Conservation (phyloP, 805 yeast species). For the Candida takata region DNA sequence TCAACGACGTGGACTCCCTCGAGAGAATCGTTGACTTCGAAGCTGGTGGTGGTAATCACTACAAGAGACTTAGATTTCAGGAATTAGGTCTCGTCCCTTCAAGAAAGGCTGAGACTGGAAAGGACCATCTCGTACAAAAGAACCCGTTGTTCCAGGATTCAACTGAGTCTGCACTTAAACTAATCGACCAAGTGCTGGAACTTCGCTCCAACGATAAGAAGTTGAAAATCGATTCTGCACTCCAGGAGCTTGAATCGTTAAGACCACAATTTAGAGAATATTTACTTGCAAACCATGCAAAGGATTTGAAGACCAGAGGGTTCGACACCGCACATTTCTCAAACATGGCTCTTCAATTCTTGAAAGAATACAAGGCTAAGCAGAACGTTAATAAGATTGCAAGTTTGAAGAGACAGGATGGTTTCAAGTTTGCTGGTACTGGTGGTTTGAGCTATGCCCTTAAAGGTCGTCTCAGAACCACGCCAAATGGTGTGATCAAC, state of each 20-base stretch:
- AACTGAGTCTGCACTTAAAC: slow-evolving; percentile 1
- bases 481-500: slow-evolving; percentile 61
- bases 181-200: slow-evolving; percentile 20
- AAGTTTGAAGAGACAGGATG: slow-evolving; percentile 6
- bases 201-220: slow-evolving; percentile 1
- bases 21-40: slow-evolving; percentile 69
- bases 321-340: slow-evolving; percentile 27
- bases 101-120: slow-evolving; percentile 6
- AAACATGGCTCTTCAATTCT: slow-evolving; percentile 22
- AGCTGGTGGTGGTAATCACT: slow-evolving; percentile 49
- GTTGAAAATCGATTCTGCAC: slow-evolving; percentile 5
- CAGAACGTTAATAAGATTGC: slow-evolving; percentile 4
- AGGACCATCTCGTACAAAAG: slow-evolving; percentile 9
- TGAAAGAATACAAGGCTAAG: slow-evolving; percentile 20
- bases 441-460: slow-evolving; percentile 71
- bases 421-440: slow-evolving; percentile 46
- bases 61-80: slow-evolving; percentile 59
- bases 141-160: slow-evolving; percentile 30
- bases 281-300: slow-evolving; percentile 46
- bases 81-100: slow-evolving; percentile 49
- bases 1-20: slow-evolving; percentile 59
- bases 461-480: slow-evolving; percentile 58
- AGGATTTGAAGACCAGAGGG: slow-evolving; percentile 25
- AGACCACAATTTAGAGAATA: slow-evolving; percentile 49
- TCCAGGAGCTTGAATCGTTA: slow-evolving; percentile 29